Percentiles rank a stretch among this genome's conserved stretches.
Conservation (phyloP, 345 rosid species). For the Rhodamnia rubescens region DNA sequence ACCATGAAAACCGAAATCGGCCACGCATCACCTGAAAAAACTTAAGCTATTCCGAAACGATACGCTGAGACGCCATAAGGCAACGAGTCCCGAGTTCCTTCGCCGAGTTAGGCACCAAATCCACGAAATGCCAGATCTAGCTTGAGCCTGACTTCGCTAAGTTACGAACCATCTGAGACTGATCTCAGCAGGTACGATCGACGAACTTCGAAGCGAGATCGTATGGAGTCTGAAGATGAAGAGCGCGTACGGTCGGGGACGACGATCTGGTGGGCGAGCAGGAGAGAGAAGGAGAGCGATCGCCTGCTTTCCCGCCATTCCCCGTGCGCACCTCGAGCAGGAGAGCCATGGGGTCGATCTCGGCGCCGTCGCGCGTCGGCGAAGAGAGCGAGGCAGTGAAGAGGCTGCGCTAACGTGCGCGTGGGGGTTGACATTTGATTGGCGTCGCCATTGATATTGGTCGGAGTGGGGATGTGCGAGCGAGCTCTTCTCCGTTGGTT, state of each 20-base stretch:
- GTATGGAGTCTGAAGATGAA: not conserved
- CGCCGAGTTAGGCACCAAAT: not conserved
- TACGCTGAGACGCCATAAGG: not conserved
- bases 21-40: not conserved
- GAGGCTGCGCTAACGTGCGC: not conserved
- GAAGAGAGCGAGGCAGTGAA: not conserved
- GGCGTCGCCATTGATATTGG: not conserved
- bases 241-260: constrained; percentile 23
- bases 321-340: constrained; percentile 13
- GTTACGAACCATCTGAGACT: too few relatives aligned
- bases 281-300: constrained; percentile 45
- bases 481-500: not conserved
- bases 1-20: not conserved
- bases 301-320: constrained; percentile 42
- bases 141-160: too few relatives aligned
- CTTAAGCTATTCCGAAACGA: not conserved
- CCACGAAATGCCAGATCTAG: not conserved
- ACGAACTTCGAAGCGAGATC: not conserved
- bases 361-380: not conserved
- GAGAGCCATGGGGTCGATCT: not conserved
- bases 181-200: not conserved
- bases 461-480: not conserved
- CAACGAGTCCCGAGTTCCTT: not conserved
- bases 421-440: not conserved
- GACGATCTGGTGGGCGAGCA: constrained; percentile 27